Base-by-base conservation (phyloP, 257 asterid species). In the Salvia splendens region DNA sequence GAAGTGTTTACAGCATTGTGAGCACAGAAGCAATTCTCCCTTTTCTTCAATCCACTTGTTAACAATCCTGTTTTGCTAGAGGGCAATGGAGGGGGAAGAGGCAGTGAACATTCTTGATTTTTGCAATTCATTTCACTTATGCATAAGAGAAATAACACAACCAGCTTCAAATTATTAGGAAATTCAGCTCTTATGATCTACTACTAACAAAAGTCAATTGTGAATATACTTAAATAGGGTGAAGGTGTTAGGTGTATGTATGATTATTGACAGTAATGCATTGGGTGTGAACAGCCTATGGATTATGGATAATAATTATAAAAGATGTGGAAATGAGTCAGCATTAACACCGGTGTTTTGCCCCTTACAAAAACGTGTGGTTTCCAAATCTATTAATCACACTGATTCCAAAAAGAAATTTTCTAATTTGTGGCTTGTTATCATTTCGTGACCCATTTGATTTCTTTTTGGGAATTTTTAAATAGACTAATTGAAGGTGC, bases 71-170 rank as follows among this genome's bases (percentile, higher is more conserved):
- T 74, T 52, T 65, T 77, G 52, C 46, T 73, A 50, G 41, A 12
- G 2, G 83, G 89, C 70, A 83, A 68, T 58, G 89, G 93, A 71
- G 97, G 96, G 42, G 96, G 93, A 48, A 72, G 14, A 51, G 89
- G 95, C 53, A 64, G 56, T 20, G 64, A 24, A 14, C 49, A 62
- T 73, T 76, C 81, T 70, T 69, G 70, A 6, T 68, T 16, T 58
- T 55, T 52, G 70, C 48, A 24, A 20, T 51, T 77, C 87, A 77
- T 78, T 68, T 64, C 45, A 69, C 8, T 51, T 56, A 80, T 77
- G 61, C 60, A 11, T 9, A 57, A 66, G 45, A 40, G 45, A 43
- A 15, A 33, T 28, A 54, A 11, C 6, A 6, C 20, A 49, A 33
- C 20, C 38, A 59, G 14, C 54, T 10, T 59, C 9, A 33, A 16